Percentiles rank a stretch among this genome's conserved stretches.
These are phyloP conservation scores for Fusarium burgessii DNA, from an alignment of 2,329 filamentous ascomycete genomes.

Conservation along the genomic window DNA sequence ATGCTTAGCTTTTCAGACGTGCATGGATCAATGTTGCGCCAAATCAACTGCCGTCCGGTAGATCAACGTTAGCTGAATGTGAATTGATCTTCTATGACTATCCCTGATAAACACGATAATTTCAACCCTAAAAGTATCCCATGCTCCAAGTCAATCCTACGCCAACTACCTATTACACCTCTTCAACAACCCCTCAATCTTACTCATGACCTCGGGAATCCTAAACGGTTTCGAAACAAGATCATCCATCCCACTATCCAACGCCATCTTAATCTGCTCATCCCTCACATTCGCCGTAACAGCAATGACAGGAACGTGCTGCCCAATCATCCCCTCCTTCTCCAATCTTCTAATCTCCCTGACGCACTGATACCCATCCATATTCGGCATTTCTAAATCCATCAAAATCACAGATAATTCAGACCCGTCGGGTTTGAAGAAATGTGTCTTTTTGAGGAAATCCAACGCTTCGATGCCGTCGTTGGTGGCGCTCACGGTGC, in stretches of 20 bases:
- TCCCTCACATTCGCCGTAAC: constrained; percentile 62
- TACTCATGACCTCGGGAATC: constrained; percentile 64
- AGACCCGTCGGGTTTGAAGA: constrained; percentile 38
- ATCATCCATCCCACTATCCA: constrained; percentile 59
- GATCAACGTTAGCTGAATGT: too few species aligned
- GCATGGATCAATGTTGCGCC: rapidly evolving
- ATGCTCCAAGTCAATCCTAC: not conserved
- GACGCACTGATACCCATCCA: constrained; percentile 60
- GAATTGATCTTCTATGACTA: not conserved
- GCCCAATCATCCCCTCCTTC: constrained; percentile 46
- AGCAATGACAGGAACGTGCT: constrained; percentile 59
- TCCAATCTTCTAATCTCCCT: constrained; percentile 56
- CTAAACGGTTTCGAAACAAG: constrained; percentile 70
- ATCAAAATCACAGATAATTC: constrained; percentile 57
- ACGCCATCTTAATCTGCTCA: constrained; percentile 58
- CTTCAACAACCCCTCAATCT: constrained; percentile 56
- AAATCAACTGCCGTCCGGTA: too few species aligned
- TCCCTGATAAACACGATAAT: not conserved
- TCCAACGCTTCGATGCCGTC: constrained; percentile 70
- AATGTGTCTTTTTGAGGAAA: constrained; percentile 51
- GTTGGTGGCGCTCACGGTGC: constrained; percentile 69
- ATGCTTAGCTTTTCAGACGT: not conserved
- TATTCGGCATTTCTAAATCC: constrained; percentile 64
- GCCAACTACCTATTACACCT: not conserved
- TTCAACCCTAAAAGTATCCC: rapidly evolving